Percentiles rank a stretch among this genome's conserved stretches.
phyloP scores from a whole-genome alignment of 768 basidiomycete species.

The Strobilomyces echinocephalus region DNA sequence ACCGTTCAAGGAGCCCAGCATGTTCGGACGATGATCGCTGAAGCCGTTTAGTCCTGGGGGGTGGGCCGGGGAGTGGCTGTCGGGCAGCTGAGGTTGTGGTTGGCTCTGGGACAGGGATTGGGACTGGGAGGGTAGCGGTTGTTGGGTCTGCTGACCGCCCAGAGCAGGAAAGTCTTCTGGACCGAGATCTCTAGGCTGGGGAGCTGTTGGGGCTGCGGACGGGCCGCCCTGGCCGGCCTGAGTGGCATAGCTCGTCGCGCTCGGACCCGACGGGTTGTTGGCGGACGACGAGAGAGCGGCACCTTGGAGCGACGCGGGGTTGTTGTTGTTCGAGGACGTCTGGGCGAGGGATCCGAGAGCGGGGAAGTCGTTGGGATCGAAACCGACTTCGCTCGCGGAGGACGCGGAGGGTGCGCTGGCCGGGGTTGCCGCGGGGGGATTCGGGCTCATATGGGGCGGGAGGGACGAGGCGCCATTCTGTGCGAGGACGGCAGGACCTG shows the following conservation, averaged over 20 bases:
- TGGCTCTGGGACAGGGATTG: slow-evolving; percentile 30
- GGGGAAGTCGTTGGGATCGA: slow-evolving; percentile 87
- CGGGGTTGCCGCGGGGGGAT: slow-evolving; percentile 33
- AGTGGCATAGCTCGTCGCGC: slow-evolving; percentile 70
- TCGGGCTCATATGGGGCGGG: slow-evolving; percentile 54
- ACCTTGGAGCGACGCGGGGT: slow-evolving; percentile 21
- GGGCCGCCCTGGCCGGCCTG: slow-evolving; percentile 61
- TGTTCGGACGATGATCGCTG: slow-evolving; percentile 47
- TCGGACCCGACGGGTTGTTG: slow-evolving; percentile 29
- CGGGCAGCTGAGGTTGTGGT: slow-evolving; percentile 23
- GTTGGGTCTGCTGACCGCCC: slow-evolving; percentile 53
- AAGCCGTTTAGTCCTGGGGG: slow-evolving; percentile 81
- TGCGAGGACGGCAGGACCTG: slow-evolving; percentile 39
- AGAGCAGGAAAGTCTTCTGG: slow-evolving; percentile 88
- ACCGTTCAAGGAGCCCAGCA: slow-evolving; percentile 47
- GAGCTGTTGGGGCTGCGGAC: slow-evolving; percentile 3
- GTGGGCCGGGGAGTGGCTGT: slow-evolving; percentile 38
- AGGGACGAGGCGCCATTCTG: slow-evolving; percentile 54
- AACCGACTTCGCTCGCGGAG: slow-evolving; percentile 68
- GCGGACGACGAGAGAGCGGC: slow-evolving; percentile 22
- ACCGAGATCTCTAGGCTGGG: slow-evolving; percentile 47
- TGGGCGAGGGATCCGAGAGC: slow-evolving; percentile 67
- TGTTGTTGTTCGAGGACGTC: slow-evolving; percentile 37
- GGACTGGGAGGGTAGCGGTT: slow-evolving; percentile 21
- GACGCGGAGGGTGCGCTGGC: slow-evolving; percentile 56